Base-by-base conservation (phyloP, 2,329 filamentous ascomycete species). In the Aspergillus floridensis region DNA sequence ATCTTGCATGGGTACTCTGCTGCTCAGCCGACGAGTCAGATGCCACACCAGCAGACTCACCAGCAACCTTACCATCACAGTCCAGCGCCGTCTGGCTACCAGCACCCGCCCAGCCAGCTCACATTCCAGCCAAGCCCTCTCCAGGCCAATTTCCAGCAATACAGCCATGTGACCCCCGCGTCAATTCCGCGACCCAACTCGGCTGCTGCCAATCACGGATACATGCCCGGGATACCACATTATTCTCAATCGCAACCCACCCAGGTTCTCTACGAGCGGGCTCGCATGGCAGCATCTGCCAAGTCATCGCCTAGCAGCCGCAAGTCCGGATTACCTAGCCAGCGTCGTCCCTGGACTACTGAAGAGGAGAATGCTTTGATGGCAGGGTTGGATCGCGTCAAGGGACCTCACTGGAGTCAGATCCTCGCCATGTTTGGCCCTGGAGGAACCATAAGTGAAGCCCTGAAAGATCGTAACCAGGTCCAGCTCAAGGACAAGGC, bases 401-500 rank as follows among this genome's bases (percentile, higher is more conserved):
- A 93, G 71, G 92, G 92, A 0, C 92, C 92, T 19, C 92, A 96
- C 69, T 96, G 92, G 92, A 93, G 90, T 66, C 92, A 96, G 71
- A 96, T 96, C 50, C 80, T 96, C 12, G 88, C 88, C 1, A 83
- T 96, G 47, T 96, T 93, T 71, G 92, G 92, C 0, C 84, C 86
- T 0, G 89, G 88, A 47, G 92, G 92, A 5, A 89, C 88, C 0
- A 85, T 93, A 24, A 93, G 87, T 50, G 89, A 93, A 66, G 89
- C 93, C 24, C 81, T 96, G 21, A 93, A 93, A 66, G 92, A 96
- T 71, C 85, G 92, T 35, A 96, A 92, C 49, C 92, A 96, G 70
- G 92, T 96, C 0, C 92, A 96, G 72, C 81, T 96, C 12, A 96
- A 96, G 74, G 92, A 96, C 72, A 96, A 96, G 75, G 92, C 92